Evolutionary conservation across 2,329 filamentous ascomycete genomes (phyloP).

Genomic region (Aureobasidium sp.): DNA sequence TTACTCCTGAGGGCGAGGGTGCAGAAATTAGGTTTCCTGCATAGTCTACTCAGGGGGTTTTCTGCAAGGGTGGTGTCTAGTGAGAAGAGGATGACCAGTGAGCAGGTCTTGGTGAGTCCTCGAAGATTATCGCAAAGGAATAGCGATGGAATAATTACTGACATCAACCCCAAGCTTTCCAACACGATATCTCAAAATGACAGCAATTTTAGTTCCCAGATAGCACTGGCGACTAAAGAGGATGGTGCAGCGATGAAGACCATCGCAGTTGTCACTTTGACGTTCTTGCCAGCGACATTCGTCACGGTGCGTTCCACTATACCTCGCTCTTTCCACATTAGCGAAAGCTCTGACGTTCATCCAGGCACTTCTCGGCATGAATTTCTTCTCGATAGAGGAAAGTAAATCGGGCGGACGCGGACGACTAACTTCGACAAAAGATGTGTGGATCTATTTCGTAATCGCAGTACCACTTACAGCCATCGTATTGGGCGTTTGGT

Average conservation of each 20-base stretch:
- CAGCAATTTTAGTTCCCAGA: slow-evolving; percentile 20
- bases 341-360: not conserved
- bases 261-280: slow-evolving; percentile 33
- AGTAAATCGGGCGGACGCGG: not conserved
- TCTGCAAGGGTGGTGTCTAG: not conserved
- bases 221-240: slow-evolving; percentile 24
- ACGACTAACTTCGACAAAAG: not conserved
- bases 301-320: not conserved
- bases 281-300: slow-evolving; percentile 31
- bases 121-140: not conserved
- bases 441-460: not conserved
- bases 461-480: not conserved
- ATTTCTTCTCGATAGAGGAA: not conserved
- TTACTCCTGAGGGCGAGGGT: not conserved
- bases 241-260: slow-evolving; percentile 36
- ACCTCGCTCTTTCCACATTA: not conserved
- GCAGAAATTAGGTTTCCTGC: not conserved
- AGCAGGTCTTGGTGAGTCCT: not conserved
- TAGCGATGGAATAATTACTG: not conserved
- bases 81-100: not conserved
- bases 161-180: not conserved
- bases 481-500: not conserved
- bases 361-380: not conserved
- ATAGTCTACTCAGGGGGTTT: not conserved
- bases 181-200: slow-evolving; percentile 36